Conservation (phyloP, 2,329 filamentous ascomycete genomes). For the Fusarium begoniae region DNA sequence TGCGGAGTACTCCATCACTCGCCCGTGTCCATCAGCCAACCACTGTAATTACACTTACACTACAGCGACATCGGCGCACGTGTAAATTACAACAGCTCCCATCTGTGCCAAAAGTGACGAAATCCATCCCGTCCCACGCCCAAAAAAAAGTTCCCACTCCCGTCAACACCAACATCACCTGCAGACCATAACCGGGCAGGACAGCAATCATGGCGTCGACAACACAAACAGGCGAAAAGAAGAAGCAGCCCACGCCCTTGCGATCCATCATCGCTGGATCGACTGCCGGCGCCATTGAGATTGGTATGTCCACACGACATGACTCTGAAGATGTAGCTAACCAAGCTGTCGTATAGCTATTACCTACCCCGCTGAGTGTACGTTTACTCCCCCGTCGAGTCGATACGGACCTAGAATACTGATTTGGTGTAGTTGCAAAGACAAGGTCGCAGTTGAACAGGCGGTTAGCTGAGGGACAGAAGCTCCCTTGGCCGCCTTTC, state of each 20-base stretch:
- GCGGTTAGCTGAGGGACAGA: slow-evolving; percentile 80
- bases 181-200: slow-evolving; percentile 7
- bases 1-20: neutral
- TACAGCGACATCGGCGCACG: slow-evolving; percentile 41
- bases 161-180: neutral
- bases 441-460: slow-evolving; percentile 94
- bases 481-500: slow-evolving; percentile 94
- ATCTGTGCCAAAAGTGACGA: slow-evolving; percentile 37
- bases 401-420: neutral
- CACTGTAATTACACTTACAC: neutral
- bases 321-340: slow-evolving; percentile 13
- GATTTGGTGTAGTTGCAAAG: slow-evolving; percentile 76
- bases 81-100: slow-evolving; percentile 17
- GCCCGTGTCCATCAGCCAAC: neutral
- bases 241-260: slow-evolving; percentile 74
- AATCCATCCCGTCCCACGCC: slow-evolving; percentile 33
- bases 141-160: slow-evolving; percentile 19
- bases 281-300: slow-evolving; percentile 94
- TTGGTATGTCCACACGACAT: slow-evolving; percentile 64
- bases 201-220: slow-evolving; percentile 42
- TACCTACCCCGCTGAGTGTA: slow-evolving; percentile 94
- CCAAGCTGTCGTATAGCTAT: slow-evolving; percentile 62
- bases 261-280: slow-evolving; percentile 93
- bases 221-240: slow-evolving; percentile 44
- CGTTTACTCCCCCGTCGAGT: slow-evolving; percentile 39